Base-by-base conservation (phyloP, 1,284 basidiomycete genomes). In the Cryptococcus sp. region DNA sequence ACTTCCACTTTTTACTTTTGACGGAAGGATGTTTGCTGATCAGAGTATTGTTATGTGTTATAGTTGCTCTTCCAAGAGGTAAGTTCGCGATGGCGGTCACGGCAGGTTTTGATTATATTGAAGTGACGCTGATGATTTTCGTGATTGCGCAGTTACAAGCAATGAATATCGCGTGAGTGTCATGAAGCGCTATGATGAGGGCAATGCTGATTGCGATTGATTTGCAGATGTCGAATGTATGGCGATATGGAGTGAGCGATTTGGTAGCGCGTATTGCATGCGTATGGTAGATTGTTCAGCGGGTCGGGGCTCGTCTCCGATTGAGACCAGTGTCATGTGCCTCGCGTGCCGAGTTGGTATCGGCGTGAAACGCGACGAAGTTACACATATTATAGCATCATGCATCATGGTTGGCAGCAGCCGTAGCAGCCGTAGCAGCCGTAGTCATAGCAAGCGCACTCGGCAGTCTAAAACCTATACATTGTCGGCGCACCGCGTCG, bases 111-210 rank as follows among this genome's bases (percentile, higher is more conserved):
- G 47, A 35, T 40, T 13, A 41, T n/a, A 10, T 40, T 15, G 8
- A 49, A 17, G 54, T 15, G 3, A 15, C 3, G 8, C 13, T 10
- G 42, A 48, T 57, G 47, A 57, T 47, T 5, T 22, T 17, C 22
- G 11, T 25, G 19, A 15, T 25, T 5, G 3, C 27, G 8, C 27
- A 57, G 54, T 53, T 62, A 35, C 60, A 62, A 57, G 73, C 74
- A 15, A 76, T 76, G 74, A 76, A 76, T 59, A 76, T 76, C 57
- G 73, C 74, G 68, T 75, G 53, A 70, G 72, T 70, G 39, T 20
- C 17, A 23, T 11, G 1, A 20, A n/a, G 25, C 27, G 19, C 20
- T 50, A 19, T 5, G 3, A 40, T 47, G 7, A 8, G 6, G 41
- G 19, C 5, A 42, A 46, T 16, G 22, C n/a, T n/a, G n/a, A 20